Base-by-base conservation (phyloP, 352 stramenopile species). In the Phytophthora pinifolia region DNA sequence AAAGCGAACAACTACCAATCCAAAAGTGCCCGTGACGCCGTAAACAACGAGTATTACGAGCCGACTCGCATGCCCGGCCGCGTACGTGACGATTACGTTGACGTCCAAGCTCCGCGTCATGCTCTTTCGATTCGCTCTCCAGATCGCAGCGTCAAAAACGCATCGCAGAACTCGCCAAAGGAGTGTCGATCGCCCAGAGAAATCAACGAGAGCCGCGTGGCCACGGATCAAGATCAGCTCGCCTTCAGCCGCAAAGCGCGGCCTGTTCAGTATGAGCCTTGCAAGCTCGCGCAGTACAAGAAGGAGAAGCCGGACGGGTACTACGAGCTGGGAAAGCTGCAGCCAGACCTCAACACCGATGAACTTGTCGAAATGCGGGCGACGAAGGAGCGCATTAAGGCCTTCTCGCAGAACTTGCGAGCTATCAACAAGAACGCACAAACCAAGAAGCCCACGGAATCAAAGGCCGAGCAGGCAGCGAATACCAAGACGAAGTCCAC, bases 281-380 rank as follows among this genome's bases (percentile, higher is more conserved):
- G 86, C 42, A 96, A 88, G 8, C 52, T 96, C 2, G 70, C 84
- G 4, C 80, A 96, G 57, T 96, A 96, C 73, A 86, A 87, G 48
- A 90, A 94, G 53, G 82, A 89, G 44, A 94, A 95, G 35, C 78
- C 81, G 0, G 67, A 55, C 13, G 83, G 82, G 38, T 96, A 96
- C 72, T 88, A 92, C 43, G 87, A 96, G 41, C 62, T 96, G 10
- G 86, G 84, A n/a, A 94, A 95, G 63, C 70, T 96, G 29, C 83
- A 93, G 51, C 86, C 87, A 1, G 86, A 96, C 46, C 59, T 96
- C 15, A 93, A 94, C 43, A 74, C 78, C 2, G 76, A 89, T 0
- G 80, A 92, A 2, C 60, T 96, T 1, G 74, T 93, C 4, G 75
- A 86, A 42, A 94, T 93, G 66, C 78, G 86, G 8, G 78, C 79